phyloP scores from a whole-genome alignment of 371 early-diverging fungal genomes.

The Catenaria anguillulae region DNA sequence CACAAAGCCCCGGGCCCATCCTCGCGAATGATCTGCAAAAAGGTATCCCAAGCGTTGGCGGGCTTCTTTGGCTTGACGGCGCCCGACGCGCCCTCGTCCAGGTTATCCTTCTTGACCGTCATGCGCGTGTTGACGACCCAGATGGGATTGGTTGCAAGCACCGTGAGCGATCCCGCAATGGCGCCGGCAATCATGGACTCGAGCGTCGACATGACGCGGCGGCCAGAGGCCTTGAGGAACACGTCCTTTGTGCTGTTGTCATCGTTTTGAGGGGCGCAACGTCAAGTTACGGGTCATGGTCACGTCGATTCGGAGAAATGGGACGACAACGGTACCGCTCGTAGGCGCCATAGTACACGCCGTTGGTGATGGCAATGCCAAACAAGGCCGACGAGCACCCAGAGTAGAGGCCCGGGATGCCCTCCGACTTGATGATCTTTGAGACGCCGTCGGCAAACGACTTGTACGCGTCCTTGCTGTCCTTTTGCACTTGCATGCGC shows the following conservation, averaged over 20 bases:
- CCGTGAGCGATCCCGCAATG: slow-evolving; percentile 72
- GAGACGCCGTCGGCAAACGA: slow-evolving; percentile 56
- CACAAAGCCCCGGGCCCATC: slow-evolving; percentile 75
- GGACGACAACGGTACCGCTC: too few relatives aligned
- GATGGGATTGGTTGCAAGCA: slow-evolving; percentile 85
- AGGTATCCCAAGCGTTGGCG: slow-evolving; percentile 22
- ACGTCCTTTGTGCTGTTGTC: slow-evolving; percentile 67
- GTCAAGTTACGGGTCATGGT: too few relatives aligned
- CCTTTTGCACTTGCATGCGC: slow-evolving; percentile 61
- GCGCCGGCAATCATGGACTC: slow-evolving; percentile 87
- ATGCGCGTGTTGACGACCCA: slow-evolving; percentile 87
- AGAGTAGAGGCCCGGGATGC: slow-evolving; percentile 74
- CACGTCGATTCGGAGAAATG: slow-evolving; percentile 51
- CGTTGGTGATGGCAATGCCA: slow-evolving; percentile 90
- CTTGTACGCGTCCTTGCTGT: slow-evolving; percentile 44
- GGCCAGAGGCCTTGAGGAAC: slow-evolving; percentile 50
- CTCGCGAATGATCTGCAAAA: slow-evolving; percentile 58
- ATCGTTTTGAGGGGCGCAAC: too few relatives aligned
- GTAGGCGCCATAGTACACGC: slow-evolving; percentile 18
- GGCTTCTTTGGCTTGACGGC: slow-evolving; percentile 4
- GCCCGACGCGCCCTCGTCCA: slow-evolving; percentile 18
- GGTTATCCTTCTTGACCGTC: slow-evolving; percentile 40
- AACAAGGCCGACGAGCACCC: slow-evolving; percentile 90
- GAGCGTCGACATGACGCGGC: slow-evolving; percentile 51
- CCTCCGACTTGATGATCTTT: slow-evolving; percentile 79